Conservation (phyloP, 2,329 filamentous ascomycete species). For the Monascus ruber region DNA sequence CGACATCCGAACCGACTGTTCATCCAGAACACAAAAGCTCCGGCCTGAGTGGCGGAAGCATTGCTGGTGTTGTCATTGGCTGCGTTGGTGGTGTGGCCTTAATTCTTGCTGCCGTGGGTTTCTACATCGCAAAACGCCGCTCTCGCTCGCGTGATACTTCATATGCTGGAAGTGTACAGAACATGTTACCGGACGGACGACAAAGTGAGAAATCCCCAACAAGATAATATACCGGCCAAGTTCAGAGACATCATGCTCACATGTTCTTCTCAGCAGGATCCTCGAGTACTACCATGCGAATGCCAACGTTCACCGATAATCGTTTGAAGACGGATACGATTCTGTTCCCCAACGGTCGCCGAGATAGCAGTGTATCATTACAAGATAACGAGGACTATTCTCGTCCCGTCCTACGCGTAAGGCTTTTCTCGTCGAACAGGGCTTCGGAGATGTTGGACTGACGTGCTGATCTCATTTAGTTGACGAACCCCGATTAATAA, state of each 20-base stretch:
- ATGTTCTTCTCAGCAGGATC: constrained; percentile 12
- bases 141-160: constrained; percentile 14
- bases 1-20: constrained; percentile 9
- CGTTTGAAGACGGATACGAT: constrained; percentile 33
- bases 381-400: constrained; percentile 40
- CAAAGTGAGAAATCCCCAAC: constrained; percentile 22
- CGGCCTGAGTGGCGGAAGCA: constrained; percentile 28
- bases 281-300: constrained; percentile 10
- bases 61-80: constrained; percentile 35
- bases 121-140: constrained; percentile 29
- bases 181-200: constrained; percentile 18
- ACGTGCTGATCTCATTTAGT: constrained; percentile 6
- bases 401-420: constrained; percentile 32
- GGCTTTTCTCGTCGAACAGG: constrained; percentile 5
- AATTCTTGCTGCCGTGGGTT: constrained; percentile 25
- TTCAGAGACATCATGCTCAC: constrained; percentile 6
- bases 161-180: constrained; percentile 14
- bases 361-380: constrained; percentile 34
- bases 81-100: constrained; percentile 27
- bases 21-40: constrained; percentile 9
- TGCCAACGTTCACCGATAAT: constrained; percentile 31
- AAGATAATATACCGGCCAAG: constrained; percentile 1
- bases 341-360: constrained; percentile 30
- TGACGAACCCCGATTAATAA: constrained; percentile 25
- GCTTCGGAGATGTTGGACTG: background rate